Evolutionary conservation across 306 rosid genomes (phyloP).

Genomic region (Gynostemma pentaphyllum): DNA sequence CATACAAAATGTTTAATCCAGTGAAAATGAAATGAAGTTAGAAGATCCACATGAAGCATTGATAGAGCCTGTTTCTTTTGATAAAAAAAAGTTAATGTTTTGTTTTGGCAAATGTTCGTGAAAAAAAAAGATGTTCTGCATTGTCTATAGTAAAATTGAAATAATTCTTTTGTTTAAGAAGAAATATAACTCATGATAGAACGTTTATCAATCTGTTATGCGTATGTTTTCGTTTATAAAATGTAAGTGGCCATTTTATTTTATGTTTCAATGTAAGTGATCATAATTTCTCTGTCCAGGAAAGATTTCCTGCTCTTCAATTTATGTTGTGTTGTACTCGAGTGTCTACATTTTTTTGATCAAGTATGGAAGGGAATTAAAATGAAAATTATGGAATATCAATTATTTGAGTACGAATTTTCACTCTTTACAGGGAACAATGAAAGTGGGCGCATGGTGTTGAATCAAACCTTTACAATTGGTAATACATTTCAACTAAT

Average conservation of each 20-base stretch:
- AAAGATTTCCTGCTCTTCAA: background rate
- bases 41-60: background rate
- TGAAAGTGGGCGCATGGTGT: constrained; percentile 61
- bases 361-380: background rate
- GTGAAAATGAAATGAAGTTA: background rate
- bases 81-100: background rate
- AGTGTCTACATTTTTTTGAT: background rate
- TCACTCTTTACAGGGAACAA: constrained; percentile 62
- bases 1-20: background rate
- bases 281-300: too few species aligned
- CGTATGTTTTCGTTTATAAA: background rate
- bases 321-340: background rate
- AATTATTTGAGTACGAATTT: background rate
- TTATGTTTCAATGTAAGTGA: too few species aligned
- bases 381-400: background rate
- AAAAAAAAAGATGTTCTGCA: background rate
- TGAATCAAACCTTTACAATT: constrained; percentile 89
- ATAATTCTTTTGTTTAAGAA: background rate
- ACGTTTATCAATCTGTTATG: background rate
- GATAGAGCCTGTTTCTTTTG: background rate
- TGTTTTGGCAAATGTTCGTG: background rate
- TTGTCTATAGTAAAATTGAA: background rate
- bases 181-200: background rate
- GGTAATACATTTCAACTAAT: constrained; percentile 35
- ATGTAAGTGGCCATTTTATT: too few species aligned